Evolutionary conservation across 1,139 yeast species (phyloP), one percentile per base, ranked within the genome.

Genomic region (Arxiozyma telluris): DNA sequence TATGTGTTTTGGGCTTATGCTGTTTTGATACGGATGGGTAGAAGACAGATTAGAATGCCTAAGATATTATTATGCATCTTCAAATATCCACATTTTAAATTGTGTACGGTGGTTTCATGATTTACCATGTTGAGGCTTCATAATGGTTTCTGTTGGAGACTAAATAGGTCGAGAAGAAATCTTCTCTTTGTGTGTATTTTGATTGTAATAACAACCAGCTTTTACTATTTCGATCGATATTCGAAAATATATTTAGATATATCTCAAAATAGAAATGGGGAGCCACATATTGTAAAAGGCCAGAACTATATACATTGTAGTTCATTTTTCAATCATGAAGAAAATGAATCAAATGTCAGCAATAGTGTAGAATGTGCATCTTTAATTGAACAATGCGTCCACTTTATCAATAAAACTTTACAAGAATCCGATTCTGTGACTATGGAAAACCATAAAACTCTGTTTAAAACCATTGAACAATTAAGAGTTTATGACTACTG

Each of bases 401-500:
- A 18, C 7, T 30, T 20, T 8, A 15, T 47, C 18, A 25, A n/a
- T 15, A n/a, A 34, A 18, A 20, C 4, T 9, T 21, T 38, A 17
- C 30, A 47, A 7, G 42, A 47, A 41, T 21, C 17, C 18, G 9
- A 21, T 22, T 20, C 17, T 5, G 25, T 11, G 8, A 21, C 45
- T 23, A 4, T 41, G 15, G 23, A 41, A 6, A 12, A 34, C 25
- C 17, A 25, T 38, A n/a, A 22, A 17, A 17, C 43, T 11, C 27
- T 47, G 5, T 22, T 23, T n/a, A 17, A 18, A 9, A 17, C 39
- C 22, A 51, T 43, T 5, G 55, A 53, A 46, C 51, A 52, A 39
- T 34, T 53, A 25, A 50, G 55, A 39, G 45, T 53, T 21, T 53
- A 50, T 38, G 49, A 53, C 21, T 50, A 50, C 41, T 53, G 55